These are phyloP conservation scores for Echinosophora koreensis DNA, from an alignment of 306 rosid species.

Conservation along the genomic window DNA sequence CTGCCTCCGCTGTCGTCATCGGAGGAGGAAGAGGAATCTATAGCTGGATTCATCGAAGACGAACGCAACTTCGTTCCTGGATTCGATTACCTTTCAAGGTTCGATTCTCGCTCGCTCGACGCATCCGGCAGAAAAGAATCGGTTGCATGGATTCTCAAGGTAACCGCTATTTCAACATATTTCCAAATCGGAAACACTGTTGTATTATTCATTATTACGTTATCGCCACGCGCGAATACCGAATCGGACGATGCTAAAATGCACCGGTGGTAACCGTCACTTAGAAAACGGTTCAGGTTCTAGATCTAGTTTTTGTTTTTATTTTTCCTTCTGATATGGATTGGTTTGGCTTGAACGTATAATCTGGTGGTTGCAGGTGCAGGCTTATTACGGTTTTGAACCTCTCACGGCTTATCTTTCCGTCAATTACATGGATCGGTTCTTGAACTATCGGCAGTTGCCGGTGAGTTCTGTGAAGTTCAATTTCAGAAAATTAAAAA, in stretches of 20 bases:
- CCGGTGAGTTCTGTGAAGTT: constrained; percentile 68
- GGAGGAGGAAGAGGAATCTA: constrained; percentile 64
- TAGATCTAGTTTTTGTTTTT: constrained; percentile 41
- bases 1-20: background rate
- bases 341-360: background rate
- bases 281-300: constrained; percentile 4
- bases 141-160: constrained; percentile 99
- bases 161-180: constrained; percentile 33
- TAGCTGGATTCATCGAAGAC: constrained; percentile 81
- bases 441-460: constrained; percentile 74
- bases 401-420: constrained; percentile 95
- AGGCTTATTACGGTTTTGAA: constrained; percentile 73
- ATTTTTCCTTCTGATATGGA: background rate
- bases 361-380: constrained; percentile 66
- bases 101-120: constrained; percentile 69
- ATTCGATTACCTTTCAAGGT: constrained; percentile 69
- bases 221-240: constrained; percentile 46
- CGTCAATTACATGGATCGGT: constrained; percentile 96
- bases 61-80: constrained; percentile 87
- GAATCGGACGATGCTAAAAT: constrained; percentile 36
- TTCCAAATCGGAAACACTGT: constrained; percentile 32
- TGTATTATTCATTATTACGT: constrained; percentile 46
- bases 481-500: constrained; percentile 19
- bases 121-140: constrained; percentile 80
- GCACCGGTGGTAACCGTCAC: constrained; percentile 29